These are phyloP conservation scores for Claviceps sp. DNA, from an alignment of 2,329 filamentous ascomycete species.

Conservation along the genomic window DNA sequence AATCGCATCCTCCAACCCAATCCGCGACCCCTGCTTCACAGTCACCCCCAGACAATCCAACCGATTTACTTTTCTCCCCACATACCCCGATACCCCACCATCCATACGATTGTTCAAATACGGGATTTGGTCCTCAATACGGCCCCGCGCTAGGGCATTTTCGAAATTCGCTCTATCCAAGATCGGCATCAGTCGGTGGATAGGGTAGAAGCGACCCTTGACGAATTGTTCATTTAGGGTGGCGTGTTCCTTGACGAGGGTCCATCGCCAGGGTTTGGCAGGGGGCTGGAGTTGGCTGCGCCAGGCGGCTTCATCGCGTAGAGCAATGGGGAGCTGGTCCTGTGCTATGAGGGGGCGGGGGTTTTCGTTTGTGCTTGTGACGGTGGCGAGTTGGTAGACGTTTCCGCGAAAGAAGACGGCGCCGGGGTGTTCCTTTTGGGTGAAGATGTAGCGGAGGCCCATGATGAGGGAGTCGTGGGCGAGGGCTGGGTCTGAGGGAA, in stretches of 20 bases:
- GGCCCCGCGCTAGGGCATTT: conserved; percentile 22
- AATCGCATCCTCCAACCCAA: conserved; percentile 23
- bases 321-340: conserved; percentile 27
- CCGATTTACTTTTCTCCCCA: conserved; percentile 28
- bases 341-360: conserved; percentile 17
- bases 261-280: conserved; percentile 23
- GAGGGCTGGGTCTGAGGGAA: conserved; percentile 23
- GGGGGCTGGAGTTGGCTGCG: conserved; percentile 22
- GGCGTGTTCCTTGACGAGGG: conserved; percentile 30
- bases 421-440: conserved; percentile 21
- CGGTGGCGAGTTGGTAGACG: conserved; percentile 23
- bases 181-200: conserved; percentile 37
- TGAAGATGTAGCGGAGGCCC: conserved; percentile 28
- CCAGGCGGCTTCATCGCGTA: conserved; percentile 27
- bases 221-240: conserved; percentile 34
- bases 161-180: conserved; percentile 28
- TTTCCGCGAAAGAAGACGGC: conserved; percentile 27
- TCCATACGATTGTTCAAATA: conserved; percentile 41
- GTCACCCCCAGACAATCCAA: conserved; percentile 30
- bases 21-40: conserved; percentile 22
- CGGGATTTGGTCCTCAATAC: conserved; percentile 30
- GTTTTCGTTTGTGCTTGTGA: conserved; percentile 11
- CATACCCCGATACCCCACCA: conserved; percentile 23
- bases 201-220: conserved; percentile 45
- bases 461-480: conserved; percentile 20